A percentile compares a stretch with the other conserved stretches of the same genome.
These are phyloP conservation scores for Reutealis trisperma DNA, from an alignment of 345 rosid genomes.

Conservation along the genomic window DNA sequence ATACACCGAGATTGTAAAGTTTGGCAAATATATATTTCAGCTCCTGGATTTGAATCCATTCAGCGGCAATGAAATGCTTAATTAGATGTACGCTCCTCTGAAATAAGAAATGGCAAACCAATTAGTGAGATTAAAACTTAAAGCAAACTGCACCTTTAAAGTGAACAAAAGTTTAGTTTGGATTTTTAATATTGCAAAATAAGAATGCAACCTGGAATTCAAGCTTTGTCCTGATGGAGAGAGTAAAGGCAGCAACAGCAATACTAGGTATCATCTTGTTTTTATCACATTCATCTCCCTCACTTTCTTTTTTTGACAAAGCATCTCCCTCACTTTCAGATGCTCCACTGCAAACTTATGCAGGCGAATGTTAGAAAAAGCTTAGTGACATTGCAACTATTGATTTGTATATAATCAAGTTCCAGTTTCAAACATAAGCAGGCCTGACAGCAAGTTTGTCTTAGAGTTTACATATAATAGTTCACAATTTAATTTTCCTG, in stretches of 20 bases:
- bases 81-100: conserved; percentile 58
- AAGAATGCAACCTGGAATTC: conserved; percentile 54
- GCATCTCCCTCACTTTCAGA: conserved; percentile 46
- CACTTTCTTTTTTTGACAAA: too few species aligned
- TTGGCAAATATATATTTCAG: conserved; percentile 59
- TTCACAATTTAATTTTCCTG: not conserved
- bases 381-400: not conserved
- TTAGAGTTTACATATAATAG: not conserved
- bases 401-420: not conserved
- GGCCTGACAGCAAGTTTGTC: not conserved
- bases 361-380: conserved; percentile 6
- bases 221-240: conserved; percentile 56
- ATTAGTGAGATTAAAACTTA: conserved; percentile 25
- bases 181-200: conserved; percentile 14
- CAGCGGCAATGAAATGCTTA: conserved; percentile 51
- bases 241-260: conserved; percentile 70
- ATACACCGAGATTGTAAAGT: conserved; percentile 65
- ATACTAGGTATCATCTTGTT: conserved; percentile 47
- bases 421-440: conserved; percentile 4
- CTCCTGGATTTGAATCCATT: conserved; percentile 66
- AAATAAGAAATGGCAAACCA: conserved; percentile 32
- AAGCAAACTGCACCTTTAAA: conserved; percentile 18
- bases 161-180: not conserved
- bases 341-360: conserved; percentile 42
- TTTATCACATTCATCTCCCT: conserved; percentile 46